Percentiles rank a stretch among this genome's conserved stretches.
Evolutionary conservation across 75 land plant genomes (phyloP).

Genomic region (Larix kaempferi): DNA sequence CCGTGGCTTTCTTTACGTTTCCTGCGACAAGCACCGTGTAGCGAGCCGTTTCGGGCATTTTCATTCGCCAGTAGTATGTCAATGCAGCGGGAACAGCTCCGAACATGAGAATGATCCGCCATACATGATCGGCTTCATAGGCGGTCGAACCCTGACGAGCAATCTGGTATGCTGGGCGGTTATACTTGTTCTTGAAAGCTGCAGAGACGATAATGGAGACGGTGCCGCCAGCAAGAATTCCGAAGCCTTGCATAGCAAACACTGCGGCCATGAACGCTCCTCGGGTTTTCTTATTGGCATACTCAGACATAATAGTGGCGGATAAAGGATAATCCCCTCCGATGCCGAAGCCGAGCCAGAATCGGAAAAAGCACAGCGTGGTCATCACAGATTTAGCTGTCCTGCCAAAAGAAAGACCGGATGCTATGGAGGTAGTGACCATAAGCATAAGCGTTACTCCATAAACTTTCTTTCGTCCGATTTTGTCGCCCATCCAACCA

Average conservation of each 20-base stretch:
- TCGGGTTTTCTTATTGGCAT: conserved; percentile 39
- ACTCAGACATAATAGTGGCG: conserved; percentile 44
- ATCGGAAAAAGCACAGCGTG: conserved; percentile 63
- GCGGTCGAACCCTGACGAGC: conserved; percentile 21
- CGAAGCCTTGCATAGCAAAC: conserved; percentile 56
- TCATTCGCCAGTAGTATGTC: conserved; percentile 44
- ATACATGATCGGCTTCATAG: conserved; percentile 35
- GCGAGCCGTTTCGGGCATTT: conserved; percentile 63
- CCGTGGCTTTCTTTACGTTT: conserved; percentile 35
- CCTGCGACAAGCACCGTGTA: conserved; percentile 51
- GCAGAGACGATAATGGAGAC: conserved; percentile 31
- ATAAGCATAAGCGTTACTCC: conserved; percentile 12
- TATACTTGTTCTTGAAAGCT: conserved; percentile 20
- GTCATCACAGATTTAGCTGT: conserved; percentile 44
- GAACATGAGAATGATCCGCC: conserved; percentile 39
- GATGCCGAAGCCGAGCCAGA: conserved; percentile 60
- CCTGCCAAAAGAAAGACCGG: conserved; percentile 45
- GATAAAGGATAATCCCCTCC: conserved; percentile 53
- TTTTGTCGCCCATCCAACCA: conserved; percentile 20
- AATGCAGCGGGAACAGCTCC: conserved; percentile 43
- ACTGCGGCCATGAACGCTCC: conserved; percentile 52
- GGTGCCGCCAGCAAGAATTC: conserved; percentile 48
- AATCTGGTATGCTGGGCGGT: conserved; percentile 14
- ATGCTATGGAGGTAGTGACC: conserved; percentile 38
- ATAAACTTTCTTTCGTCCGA: conserved; percentile 20